Base-by-base conservation (phyloP, 495 filamentous ascomycete species). In the Talaromyces thailandensis region DNA sequence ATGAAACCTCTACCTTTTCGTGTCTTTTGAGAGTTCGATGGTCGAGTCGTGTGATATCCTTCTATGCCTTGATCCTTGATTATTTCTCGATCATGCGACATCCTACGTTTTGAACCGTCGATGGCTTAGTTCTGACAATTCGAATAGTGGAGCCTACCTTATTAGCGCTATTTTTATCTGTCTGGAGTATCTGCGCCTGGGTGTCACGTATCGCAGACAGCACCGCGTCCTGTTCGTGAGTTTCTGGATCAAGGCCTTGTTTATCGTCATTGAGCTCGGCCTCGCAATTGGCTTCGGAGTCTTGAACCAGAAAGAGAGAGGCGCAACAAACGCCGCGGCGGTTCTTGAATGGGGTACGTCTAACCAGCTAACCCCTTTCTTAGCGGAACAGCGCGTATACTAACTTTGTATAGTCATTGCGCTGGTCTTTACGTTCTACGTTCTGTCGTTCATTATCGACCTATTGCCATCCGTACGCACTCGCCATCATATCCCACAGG, bases 391-490 rank as follows among this genome's bases (percentile, higher is more conserved):
- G 32, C 35, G 9, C 21, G 40, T 6, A 31, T 6, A 31, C 14
- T 35, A 62, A 61, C n/a, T 45, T 25, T n/a, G 11, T 40, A 31
- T 64, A 83, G 75, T 87, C 58, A 88, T 98, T 64, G 87, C 92
- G 24, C 86, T 98, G 66, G 79, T 97, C 64, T 98, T 96, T 76
- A 92, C 88, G 9, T 88, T 91, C 67, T 97, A 95, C 72, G 78
- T 96, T 48, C 82, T 96, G 55, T 92, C 89, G 43, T 98, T 96
- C 76, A 84, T 89, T 60, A 76, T 98, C 68, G 94, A 98, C 70
- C 79, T 98, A 40, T 76, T 91, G 58, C 94, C 94, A 0, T 91
- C 92, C 21, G 80, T 89, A 2, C 79, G 82, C 14, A 90, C 84
- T 4, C 88, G 86, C 63, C 73, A 71, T 35, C 75, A 79, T 53